Conservation (phyloP, 106 monocot species). For the Agapanthus africanus region DNA sequence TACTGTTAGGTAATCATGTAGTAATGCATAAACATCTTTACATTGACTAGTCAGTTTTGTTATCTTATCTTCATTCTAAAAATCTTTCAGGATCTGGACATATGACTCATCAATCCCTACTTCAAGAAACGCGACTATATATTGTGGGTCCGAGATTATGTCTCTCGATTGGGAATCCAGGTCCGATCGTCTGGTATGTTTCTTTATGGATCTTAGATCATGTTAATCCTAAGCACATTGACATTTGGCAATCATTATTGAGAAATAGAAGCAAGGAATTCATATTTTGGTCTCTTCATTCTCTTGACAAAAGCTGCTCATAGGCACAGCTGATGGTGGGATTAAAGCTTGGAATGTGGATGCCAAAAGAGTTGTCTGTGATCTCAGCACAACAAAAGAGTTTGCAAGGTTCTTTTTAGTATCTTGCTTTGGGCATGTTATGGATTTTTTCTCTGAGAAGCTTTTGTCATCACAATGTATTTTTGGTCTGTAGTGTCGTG, state of each 20-base stretch:
- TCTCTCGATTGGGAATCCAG: conserved; percentile 90
- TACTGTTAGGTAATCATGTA: conserved; percentile 65
- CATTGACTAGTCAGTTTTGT: background rate
- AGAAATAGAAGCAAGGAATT: conserved; percentile 10
- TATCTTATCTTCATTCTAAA: conserved; percentile 1
- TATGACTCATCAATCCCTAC: conserved; percentile 78
- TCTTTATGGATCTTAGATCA: background rate
- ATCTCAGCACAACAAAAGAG: conserved; percentile 67
- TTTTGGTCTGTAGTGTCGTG: conserved; percentile 78
- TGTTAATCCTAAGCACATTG: too few relatives aligned
- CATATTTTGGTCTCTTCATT: conserved; percentile 25
- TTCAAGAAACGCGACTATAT: conserved; percentile 96
- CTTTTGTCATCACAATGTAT: too few relatives aligned
- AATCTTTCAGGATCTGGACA: conserved; percentile 72
- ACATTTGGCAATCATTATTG: background rate
- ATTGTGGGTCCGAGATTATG: conserved; percentile 82
- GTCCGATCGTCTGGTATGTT: conserved; percentile 84
- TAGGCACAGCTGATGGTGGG: conserved; percentile 93
- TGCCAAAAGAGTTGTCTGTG: conserved; percentile 98
- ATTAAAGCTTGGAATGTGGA: conserved; percentile 99
- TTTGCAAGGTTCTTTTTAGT: conserved; percentile 61
- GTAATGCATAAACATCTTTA: background rate
- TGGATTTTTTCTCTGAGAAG: too few relatives aligned
- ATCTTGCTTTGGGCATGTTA: background rate
- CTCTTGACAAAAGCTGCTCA: conserved; percentile 74